Percentiles rank a stretch among this genome's conserved stretches.
Conservation (phyloP, 164 flowering plant genomes). For the Sextonia rubra region DNA sequence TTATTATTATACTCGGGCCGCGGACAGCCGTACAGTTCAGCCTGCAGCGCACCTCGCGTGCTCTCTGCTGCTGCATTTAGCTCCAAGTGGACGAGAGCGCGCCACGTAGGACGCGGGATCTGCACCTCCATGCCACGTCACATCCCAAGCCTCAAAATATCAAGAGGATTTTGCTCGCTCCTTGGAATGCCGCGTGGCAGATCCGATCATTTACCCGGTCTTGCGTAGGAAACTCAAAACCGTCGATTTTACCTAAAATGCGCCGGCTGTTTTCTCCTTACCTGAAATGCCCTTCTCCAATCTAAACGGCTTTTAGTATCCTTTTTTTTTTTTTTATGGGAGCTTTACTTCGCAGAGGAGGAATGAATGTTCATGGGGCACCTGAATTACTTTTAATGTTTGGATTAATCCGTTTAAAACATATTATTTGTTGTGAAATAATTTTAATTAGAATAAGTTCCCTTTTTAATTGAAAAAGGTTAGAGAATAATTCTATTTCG, state of each 20-base stretch:
- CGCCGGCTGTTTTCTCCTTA: no score
- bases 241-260: neutral
- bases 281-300: no score
- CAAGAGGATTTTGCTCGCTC: neutral
- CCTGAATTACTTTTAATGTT: no score
- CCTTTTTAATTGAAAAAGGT: no score
- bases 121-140: slow-evolving; percentile 3
- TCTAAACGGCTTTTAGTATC: no score
- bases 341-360: no score
- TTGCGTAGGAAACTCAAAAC: neutral
- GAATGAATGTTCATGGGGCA: no score
- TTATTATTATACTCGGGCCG: neutral
- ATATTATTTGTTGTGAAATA: no score
- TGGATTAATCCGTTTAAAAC: no score
- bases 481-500: no score
- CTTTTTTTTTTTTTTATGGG: no score
- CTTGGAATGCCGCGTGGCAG: neutral
- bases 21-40: neutral
- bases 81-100: neutral
- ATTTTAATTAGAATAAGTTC: no score
- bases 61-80: neutral
- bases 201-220: neutral
- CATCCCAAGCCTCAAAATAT: neutral
- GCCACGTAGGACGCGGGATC: slow-evolving; percentile 6
- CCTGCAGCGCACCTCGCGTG: neutral